These are phyloP conservation scores for Strigomonas galati DNA, from an alignment of 208 protist species.

Conservation along the genomic window DNA sequence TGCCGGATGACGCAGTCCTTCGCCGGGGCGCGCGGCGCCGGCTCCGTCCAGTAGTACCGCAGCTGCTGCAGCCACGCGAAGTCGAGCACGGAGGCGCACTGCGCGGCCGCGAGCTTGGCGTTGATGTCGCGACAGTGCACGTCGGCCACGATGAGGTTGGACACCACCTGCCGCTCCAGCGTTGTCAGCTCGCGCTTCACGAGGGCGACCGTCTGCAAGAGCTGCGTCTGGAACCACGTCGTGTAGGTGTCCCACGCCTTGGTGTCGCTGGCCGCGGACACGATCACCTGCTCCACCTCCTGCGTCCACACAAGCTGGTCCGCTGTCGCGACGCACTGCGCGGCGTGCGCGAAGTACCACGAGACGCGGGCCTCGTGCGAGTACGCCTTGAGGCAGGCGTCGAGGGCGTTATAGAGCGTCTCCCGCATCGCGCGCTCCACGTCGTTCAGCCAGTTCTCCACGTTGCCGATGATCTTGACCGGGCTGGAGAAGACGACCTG, in stretches of 20 bases:
- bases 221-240: constrained; percentile 65
- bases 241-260: constrained; percentile 63
- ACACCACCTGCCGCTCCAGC: constrained; percentile 86
- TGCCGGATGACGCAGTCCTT: constrained; percentile 84
- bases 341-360: constrained; percentile 92
- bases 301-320: constrained; percentile 92
- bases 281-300: constrained; percentile 82
- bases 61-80: constrained; percentile 94
- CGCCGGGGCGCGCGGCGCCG: constrained; percentile 17
- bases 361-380: constrained; percentile 42
- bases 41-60: constrained; percentile 88
- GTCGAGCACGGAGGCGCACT: constrained; percentile 58
- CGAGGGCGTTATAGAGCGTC: constrained; percentile 67
- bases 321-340: constrained; percentile 87
- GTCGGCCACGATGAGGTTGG: constrained; percentile 93
- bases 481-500: constrained; percentile 76
- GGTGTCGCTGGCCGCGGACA: constrained; percentile 13
- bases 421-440: constrained; percentile 90
- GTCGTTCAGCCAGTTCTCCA: constrained; percentile 94
- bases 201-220: constrained; percentile 85
- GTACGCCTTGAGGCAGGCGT: constrained; percentile 56
- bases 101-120: constrained; percentile 45
- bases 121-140: constrained; percentile 94
- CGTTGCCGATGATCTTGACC: constrained; percentile 86
- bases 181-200: constrained; percentile 77